These are phyloP conservation scores for Sporothrix pseudoabietina DNA, from an alignment of 2,329 filamentous ascomycete species.

Conservation along the genomic window DNA sequence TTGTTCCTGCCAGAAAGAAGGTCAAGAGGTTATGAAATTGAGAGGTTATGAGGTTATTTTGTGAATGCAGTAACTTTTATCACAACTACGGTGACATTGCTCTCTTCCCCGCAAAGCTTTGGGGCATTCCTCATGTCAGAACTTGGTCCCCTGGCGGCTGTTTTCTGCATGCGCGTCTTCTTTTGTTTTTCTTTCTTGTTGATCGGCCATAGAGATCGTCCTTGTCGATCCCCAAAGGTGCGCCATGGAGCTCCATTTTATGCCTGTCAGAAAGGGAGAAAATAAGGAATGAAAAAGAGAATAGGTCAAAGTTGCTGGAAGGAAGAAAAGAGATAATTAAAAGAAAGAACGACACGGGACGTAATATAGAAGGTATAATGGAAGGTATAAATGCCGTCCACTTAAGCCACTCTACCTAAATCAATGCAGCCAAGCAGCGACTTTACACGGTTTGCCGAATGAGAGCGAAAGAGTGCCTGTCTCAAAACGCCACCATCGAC, in stretches of 20 bases:
- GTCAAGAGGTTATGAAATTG: not conserved
- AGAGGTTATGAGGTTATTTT: not conserved
- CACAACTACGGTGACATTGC: not conserved
- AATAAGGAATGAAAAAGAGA: not conserved
- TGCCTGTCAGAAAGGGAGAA: not conserved
- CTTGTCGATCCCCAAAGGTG: conserved; percentile 7
- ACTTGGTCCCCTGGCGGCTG: not conserved
- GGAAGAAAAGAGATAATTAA: not conserved
- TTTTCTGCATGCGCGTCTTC: not conserved
- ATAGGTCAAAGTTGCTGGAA: not conserved
- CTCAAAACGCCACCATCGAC: not conserved
- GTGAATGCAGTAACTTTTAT: not conserved
- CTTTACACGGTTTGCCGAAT: not conserved
- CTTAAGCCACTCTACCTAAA: not conserved
- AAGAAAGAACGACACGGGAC: not conserved
- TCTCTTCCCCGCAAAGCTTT: not conserved
- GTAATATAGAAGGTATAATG: not conserved
- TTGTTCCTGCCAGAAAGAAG: not conserved
- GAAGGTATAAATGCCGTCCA: too few relatives aligned
- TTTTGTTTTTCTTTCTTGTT: not conserved
- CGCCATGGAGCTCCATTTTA: not conserved
- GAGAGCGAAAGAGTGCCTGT: not conserved
- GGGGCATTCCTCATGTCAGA: not conserved
- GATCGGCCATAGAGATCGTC: conserved; percentile 3
- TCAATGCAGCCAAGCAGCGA: not conserved